Evolutionary conservation across 768 basidiomycete species (phyloP), one percentile per base, ranked within the genome.

Genomic region (Lactifluus volemus): DNA sequence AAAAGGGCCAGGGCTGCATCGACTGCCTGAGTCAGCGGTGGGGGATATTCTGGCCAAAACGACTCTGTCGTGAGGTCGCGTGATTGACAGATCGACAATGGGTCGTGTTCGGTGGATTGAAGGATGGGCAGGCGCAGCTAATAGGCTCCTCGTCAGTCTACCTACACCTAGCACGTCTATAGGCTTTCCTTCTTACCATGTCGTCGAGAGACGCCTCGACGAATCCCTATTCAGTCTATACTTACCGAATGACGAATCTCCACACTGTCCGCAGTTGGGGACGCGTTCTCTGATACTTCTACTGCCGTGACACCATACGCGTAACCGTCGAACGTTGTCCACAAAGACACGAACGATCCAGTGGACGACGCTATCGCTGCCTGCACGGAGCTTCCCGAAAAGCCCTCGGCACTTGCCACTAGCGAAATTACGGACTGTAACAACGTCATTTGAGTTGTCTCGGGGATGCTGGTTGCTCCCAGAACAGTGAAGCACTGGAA

Each of bases 1-100:
- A 98, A 98, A 2, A 98, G 78, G 47, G 88, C 84, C n/a, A 98
- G 85, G 0, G 92, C 89, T 6, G 88, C 84, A 70, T 98, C 90
- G 30, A 97, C 88, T 10, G 92, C 88, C 5, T 88, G 83, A 0
- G 92, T 92, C 0, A 82, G 78, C 2, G 94, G 77, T 2, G 94
- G 85, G 8, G 89, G 84, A 8, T 89, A 82, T 67, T 87, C 85
- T 3, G 81, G 72, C 47, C 79, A 80, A 58, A 81, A 79, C 7
- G 75, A 70, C 54, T 77, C 75, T 1, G 74, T 70, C 15, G 78
- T 70, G 29, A 63, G 49, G 15, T 65, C 38, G 39, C 71, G 73
- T n/a, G 74, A 73, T 68, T 83, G 79, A 67, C 83, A 92, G 2
- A 90, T 76, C 1, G 81, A 82, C 34, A 90, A 79, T 0, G 88